Conservation (phyloP, 2,329 filamentous ascomycete genomes). For the Acrodontium crateriforme region DNA sequence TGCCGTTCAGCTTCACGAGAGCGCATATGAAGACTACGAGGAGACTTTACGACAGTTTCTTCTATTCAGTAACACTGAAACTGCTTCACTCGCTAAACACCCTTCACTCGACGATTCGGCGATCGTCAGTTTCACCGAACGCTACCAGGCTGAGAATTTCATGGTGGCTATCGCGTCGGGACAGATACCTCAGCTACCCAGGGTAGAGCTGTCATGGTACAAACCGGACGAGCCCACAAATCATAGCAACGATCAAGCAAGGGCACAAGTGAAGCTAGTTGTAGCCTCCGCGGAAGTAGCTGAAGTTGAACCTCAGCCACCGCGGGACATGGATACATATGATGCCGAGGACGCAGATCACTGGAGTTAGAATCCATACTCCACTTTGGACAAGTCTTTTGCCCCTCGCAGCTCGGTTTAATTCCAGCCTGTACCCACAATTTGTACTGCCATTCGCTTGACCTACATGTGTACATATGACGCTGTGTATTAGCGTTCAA, state of each 20-base stretch:
- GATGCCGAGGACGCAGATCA: constrained; percentile 4
- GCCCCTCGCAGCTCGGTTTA: no score
- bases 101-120: constrained; percentile 24
- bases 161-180: constrained; percentile 12
- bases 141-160: constrained; percentile 49
- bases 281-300: background rate
- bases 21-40: constrained; percentile 52
- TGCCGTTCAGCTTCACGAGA: constrained; percentile 37
- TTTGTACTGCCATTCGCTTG: no score
- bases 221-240: constrained; percentile 1
- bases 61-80: constrained; percentile 23
- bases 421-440: no score
- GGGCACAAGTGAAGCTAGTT: background rate
- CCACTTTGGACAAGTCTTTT: no score
- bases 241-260: background rate
- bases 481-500: no score
- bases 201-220: constrained; percentile 52
- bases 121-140: constrained; percentile 30
- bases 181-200: constrained; percentile 47
- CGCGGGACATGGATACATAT: constrained; percentile 4
- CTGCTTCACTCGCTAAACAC: constrained; percentile 25
- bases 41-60: constrained; percentile 60
- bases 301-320: background rate
- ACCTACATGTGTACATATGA: no score
- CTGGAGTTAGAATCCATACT: background rate